These are phyloP conservation scores for Fusarium irregulare DNA, from an alignment of 2,329 filamentous ascomycete species.

Conservation along the genomic window DNA sequence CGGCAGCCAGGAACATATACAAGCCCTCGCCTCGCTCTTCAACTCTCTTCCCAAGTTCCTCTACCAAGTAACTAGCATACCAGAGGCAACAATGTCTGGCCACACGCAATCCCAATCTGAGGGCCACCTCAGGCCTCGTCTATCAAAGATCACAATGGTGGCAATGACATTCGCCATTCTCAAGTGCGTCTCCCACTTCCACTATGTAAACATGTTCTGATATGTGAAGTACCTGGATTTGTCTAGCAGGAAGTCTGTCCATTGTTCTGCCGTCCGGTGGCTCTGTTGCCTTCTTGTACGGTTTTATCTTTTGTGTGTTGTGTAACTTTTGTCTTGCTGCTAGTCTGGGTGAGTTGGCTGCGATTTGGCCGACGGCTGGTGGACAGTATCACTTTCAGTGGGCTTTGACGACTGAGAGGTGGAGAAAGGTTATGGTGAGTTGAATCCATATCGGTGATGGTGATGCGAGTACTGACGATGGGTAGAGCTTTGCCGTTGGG, in stretches of 20 bases:
- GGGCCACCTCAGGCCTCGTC: conserved; percentile 52
- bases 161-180: conserved; percentile 58
- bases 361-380: conserved; percentile 60
- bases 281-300: conserved; percentile 57
- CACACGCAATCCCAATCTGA: conserved; percentile 7
- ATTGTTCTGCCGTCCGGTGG: conserved; percentile 57
- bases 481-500: conserved; percentile 56
- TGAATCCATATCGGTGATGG: fast-evolving
- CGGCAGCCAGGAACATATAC: conserved; percentile 1
- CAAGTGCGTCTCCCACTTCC: conserved; percentile 44
- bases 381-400: conserved; percentile 61
- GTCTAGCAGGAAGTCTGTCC: conserved; percentile 56
- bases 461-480: not conserved
- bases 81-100: conserved; percentile 7
- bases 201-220: not conserved
- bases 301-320: conserved; percentile 59
- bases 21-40: not conserved
- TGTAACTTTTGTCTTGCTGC: conserved; percentile 57
- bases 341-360: conserved; percentile 56
- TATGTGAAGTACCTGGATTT: conserved; percentile 45
- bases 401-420: conserved; percentile 53
- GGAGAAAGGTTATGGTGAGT: conserved; percentile 53
- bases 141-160: conserved; percentile 57
- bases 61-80: not conserved
- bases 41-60: not conserved